Conservation (phyloP, 305 asterid genomes). For the Fraxinus greggii region DNA sequence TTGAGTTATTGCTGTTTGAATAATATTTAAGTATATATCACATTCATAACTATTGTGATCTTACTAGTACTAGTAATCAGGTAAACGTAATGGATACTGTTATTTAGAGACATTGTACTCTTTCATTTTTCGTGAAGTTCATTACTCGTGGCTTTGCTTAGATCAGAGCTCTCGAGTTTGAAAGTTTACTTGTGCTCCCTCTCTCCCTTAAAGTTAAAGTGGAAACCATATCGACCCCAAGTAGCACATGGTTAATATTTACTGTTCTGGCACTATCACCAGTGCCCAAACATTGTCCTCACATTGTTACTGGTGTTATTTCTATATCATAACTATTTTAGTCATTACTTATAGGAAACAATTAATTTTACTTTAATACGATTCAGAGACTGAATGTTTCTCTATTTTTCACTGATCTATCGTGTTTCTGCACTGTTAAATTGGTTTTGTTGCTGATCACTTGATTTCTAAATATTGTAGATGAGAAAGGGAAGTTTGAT, state of each 20-base stretch:
- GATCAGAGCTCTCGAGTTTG: not conserved
- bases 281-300: not conserved
- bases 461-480: constrained; percentile 34
- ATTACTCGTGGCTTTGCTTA: not conserved
- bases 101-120: not conserved
- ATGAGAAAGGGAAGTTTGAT: constrained; percentile 87
- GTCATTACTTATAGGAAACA: not conserved
- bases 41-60: not conserved
- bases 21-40: not conserved
- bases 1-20: not conserved
- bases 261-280: not conserved
- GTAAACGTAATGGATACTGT: not conserved
- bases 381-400: not conserved
- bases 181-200: not conserved
- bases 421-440: not conserved
- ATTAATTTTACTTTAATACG: not conserved
- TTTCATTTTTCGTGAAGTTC: not conserved
- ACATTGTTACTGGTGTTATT: not conserved
- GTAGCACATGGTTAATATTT: not conserved
- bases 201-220: not conserved
- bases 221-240: not conserved
- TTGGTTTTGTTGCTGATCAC: constrained; percentile 8
- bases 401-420: not conserved
- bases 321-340: not conserved
- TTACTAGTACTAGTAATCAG: not conserved